Conservation (phyloP, 2,329 filamentous ascomycete genomes). For the Verticillium zaregamsianum region DNA sequence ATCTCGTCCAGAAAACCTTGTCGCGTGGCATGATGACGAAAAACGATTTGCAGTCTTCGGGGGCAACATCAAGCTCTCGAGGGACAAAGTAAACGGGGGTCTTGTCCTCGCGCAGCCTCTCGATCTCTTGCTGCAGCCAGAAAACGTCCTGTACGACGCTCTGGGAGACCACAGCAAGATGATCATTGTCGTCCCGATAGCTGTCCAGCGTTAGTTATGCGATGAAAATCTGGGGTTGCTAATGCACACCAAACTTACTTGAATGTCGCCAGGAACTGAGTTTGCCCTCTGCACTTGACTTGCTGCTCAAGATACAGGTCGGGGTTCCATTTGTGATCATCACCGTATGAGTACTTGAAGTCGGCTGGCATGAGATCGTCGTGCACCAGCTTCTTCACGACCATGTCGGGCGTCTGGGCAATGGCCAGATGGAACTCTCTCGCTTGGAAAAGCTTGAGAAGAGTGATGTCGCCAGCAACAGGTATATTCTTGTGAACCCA, state of each 20-base stretch:
- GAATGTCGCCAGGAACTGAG: neutral
- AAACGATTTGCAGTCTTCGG: neutral
- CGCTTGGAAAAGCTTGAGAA: too few relatives aligned
- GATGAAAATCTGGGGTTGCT: too few relatives aligned
- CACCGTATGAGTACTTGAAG: slow-evolving; percentile 1
- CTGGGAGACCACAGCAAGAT: neutral
- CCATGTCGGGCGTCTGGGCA: too few relatives aligned
- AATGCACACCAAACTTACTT: neutral
- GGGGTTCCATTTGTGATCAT: neutral
- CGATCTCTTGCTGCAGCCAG: neutral
- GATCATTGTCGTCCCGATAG: neutral
- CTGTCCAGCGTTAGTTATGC: too few relatives aligned
- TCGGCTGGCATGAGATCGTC: neutral
- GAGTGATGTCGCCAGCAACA: too few relatives aligned
- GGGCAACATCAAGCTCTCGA: too few relatives aligned
- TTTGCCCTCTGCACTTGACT: neutral
- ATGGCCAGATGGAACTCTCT: too few relatives aligned
- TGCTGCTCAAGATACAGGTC: neutral
- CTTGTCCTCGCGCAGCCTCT: neutral
- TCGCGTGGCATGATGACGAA: neutral
- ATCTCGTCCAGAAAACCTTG: neutral
- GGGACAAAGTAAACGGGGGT: neutral
- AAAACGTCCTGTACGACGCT: neutral
- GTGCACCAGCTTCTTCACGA: too few relatives aligned
- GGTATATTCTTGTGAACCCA: too few relatives aligned